Evolutionary conservation across 2,329 filamentous ascomycete genomes (phyloP).

Genomic region (Alternaria sp.): DNA sequence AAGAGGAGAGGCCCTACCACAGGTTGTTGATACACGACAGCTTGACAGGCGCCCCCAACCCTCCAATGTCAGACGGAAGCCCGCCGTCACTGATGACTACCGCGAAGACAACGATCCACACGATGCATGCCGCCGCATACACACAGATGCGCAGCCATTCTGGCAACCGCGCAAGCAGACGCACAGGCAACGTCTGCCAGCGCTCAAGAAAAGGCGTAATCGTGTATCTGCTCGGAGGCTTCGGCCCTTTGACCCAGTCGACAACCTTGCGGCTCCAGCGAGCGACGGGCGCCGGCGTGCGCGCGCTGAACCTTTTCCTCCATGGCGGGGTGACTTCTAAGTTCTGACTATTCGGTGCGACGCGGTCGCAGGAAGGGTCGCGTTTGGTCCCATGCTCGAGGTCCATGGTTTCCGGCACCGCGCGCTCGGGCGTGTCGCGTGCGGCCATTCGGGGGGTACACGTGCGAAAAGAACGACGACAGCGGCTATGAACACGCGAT

Average conservation of each 20-base stretch:
- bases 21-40: slow-evolving; percentile 72
- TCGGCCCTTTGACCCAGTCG: slow-evolving; percentile 56
- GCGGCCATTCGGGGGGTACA: background rate
- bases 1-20: slow-evolving; percentile 59
- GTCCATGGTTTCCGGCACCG: slow-evolving; percentile 8
- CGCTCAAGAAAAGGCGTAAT: slow-evolving; percentile 64
- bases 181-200: slow-evolving; percentile 70
- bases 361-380: background rate
- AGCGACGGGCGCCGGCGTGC: slow-evolving; percentile 24
- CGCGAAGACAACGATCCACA: slow-evolving; percentile 73
- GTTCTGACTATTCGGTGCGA: background rate
- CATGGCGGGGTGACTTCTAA: slow-evolving; percentile 1
- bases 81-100: slow-evolving; percentile 69
- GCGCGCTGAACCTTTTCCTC: slow-evolving; percentile 17
- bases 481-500: background rate
- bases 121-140: slow-evolving; percentile 62
- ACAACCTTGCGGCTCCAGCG: slow-evolving; percentile 26
- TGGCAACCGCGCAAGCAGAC: slow-evolving; percentile 65
- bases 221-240: slow-evolving; percentile 50
- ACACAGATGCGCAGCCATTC: slow-evolving; percentile 62
- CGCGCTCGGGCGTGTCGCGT: slow-evolving; percentile 7
- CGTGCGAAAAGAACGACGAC: background rate
- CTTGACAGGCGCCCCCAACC: slow-evolving; percentile 69
- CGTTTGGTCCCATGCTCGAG: slow-evolving; percentile 12
- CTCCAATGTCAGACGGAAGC: slow-evolving; percentile 64